phyloP scores from a whole-genome alignment of 805 yeast species.

The Spencermartinsiella europaea region DNA sequence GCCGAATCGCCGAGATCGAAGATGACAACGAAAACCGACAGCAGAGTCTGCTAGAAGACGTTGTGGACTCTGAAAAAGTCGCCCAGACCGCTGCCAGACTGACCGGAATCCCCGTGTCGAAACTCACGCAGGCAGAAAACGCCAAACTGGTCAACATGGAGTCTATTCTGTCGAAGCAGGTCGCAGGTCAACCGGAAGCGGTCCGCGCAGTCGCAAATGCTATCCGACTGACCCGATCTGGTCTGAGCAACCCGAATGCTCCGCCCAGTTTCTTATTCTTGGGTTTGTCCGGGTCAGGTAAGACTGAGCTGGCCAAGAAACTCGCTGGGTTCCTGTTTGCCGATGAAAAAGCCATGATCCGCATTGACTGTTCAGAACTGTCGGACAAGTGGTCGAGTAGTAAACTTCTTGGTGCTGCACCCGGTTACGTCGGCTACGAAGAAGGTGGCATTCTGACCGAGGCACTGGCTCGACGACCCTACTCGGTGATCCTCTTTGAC shows the following conservation, averaged over 20 bases:
- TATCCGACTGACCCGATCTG: constrained; percentile 87
- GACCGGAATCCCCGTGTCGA: constrained; percentile 94
- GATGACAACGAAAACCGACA: constrained; percentile 63
- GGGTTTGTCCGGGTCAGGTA: constrained; percentile 97
- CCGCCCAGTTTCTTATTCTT: constrained; percentile 94
- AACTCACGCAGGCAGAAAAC: constrained; percentile 93
- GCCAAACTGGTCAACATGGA: constrained; percentile 93
- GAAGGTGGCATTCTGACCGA: constrained; percentile 97
- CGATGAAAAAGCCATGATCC: constrained; percentile 93
- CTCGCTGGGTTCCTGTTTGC: constrained; percentile 93
- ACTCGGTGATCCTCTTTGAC: constrained; percentile 92
- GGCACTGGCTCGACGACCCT: constrained; percentile 84
- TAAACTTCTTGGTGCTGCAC: constrained; percentile 93
- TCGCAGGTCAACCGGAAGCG: constrained; percentile 94
- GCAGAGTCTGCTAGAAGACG: constrained; percentile 73
- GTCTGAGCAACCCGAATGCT: constrained; percentile 91
- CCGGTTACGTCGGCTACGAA: constrained; percentile 95
- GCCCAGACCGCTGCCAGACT: constrained; percentile 96
- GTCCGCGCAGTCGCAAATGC: constrained; percentile 96
- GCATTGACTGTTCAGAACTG: constrained; percentile 96
- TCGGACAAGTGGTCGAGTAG: constrained; percentile 95
- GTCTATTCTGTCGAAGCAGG: constrained; percentile 68
- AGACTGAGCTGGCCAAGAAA: constrained; percentile 95
- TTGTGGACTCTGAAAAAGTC: constrained; percentile 85
- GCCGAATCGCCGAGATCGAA: constrained; percentile 71